Evolutionary conservation across 768 basidiomycete species (phyloP).

Genomic region (Xerocomellus intermedius): DNA sequence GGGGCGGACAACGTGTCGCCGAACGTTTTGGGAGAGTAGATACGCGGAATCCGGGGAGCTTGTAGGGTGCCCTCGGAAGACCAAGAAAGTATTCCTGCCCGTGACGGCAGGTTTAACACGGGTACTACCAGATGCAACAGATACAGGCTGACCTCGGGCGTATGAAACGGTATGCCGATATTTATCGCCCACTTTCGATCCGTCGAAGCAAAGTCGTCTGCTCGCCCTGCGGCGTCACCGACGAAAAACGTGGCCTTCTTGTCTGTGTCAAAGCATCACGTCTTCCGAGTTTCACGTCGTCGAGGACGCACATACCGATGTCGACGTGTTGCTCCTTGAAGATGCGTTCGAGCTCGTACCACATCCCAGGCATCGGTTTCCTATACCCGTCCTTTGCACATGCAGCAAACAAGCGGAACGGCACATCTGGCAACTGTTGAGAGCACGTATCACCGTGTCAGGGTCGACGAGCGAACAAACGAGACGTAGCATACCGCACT

Average conservation of each 20-base stretch:
- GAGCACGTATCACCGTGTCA: background rate
- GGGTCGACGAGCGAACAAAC: background rate
- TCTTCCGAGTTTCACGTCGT: background rate
- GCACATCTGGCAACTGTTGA: constrained; percentile 63
- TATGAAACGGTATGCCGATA: constrained; percentile 67
- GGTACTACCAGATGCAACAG: background rate
- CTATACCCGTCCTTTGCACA: constrained; percentile 70
- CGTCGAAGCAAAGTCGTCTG: constrained; percentile 72
- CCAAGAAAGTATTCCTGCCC: constrained; percentile 77
- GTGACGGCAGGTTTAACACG: background rate
- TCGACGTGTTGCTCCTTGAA: constrained; percentile 54
- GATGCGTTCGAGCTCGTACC: constrained; percentile 65
- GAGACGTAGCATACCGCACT: constrained; percentile 44
- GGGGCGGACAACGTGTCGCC: background rate
- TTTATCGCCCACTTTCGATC: constrained; percentile 88
- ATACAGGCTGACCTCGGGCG: constrained; percentile 66
- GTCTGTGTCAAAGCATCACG: constrained; percentile 44
- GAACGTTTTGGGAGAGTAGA: constrained; percentile 39
- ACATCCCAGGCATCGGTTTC: constrained; percentile 90
- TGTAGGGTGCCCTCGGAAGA: constrained; percentile 39
- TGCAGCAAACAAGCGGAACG: constrained; percentile 79
- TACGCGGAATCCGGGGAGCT: constrained; percentile 68
- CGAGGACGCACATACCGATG: constrained; percentile 52
- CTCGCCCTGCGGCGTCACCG: constrained; percentile 87
- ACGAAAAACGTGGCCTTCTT: constrained; percentile 69